Base-by-base conservation (phyloP, 192 early-diverging fungal species). In the Umbelopsis sp. region DNA sequence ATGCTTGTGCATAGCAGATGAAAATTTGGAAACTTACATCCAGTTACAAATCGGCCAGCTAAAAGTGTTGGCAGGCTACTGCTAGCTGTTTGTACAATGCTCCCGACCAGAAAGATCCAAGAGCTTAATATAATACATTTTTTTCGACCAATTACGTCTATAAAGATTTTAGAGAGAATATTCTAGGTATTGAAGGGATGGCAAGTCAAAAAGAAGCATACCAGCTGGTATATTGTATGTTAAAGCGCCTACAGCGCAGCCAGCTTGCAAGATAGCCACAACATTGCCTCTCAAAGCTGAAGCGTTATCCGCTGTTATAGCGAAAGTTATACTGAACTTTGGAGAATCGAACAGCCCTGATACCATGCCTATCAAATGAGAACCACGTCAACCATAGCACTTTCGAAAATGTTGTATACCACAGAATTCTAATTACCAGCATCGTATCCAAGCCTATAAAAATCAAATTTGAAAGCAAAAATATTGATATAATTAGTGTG, bases 1-100 rank as follows among this genome's bases (percentile, higher is more conserved):
- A 41, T 41, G 37, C 37, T 41, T 61, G 7, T 61, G 55, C 11
- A 15, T 18, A 35, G 30, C 12, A 18, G 3, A 30, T 23, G 27
- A 23, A 11, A 16, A 37, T 25, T 66, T 47, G 4, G n/a, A 27
- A 37, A 58, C 52, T 33, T 53, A 71, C 69, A 46, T 33, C 92
- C 92, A 30, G 84, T 81, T 44, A 93, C 78, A 75, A 90, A 81
- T 12, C 92, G 88, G 27, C 90, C 91, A 41, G 55, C 78, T 27
- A 87, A 79, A 41, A 92, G 81, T 74, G 88, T 71, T 27, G 71
- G 79, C 46, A 81, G 70, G 68, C 74, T 76, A 49, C 50, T 66
- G 18, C 82, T 61, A 15, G 69, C 76, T 21, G 85, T 79, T 68
- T 93, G 92, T 33, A 91, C 71, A 35, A 81, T 78, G 35, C 77